Evolutionary conservation across 2,329 filamentous ascomycete genomes (phyloP), one percentile per base, ranked within the genome.

Genomic region (Teratosphaeria gauchensis): DNA sequence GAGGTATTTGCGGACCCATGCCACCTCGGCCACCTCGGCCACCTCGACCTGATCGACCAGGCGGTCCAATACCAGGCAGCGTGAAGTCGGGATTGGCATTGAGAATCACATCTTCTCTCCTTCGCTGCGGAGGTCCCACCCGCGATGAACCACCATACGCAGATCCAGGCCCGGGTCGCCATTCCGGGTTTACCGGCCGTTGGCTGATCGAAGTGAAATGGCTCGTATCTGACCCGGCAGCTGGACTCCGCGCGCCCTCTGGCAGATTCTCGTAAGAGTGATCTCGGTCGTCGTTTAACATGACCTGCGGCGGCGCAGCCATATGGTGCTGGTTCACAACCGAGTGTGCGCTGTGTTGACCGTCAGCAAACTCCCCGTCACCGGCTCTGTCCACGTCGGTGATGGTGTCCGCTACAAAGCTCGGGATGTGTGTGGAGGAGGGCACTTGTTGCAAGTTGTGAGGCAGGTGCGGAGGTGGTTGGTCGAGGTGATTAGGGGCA

Each of bases 161-260:
- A 52, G 80, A 76, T 32, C 79, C 59, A 12, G 56, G 77, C 2
- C 82, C 84, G 62, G 74, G 74, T n/a, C 88, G 84, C 92, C 92
- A 96, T 61, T 86, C 85, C 6, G 92, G 92, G 72, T 96, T 96
- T 57, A 96, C 78, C 1, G 89, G 88, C 35, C 92, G 83, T 73
- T 96, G 91, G 0, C 88, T 92, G 53, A 97, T 87, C 11, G 89
- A 94, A 1, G 92, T 96, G 74, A 96, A 96, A 66, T 88, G 89
- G 53, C 86, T 92, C 28, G 84, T 82, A 69, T 96, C 90, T 62
- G 88, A 92, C 11, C 54, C 76, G 8, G 62, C 65, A 21, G 61
- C 65, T 1, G 89, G 91, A 67, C 86, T 92, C 66, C 88, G 82
- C 52, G 81, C 77, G 54, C 80, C 82, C 63, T 82, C 81, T 51